phyloP scores from a whole-genome alignment of 805 yeast genomes.

The Yarrowia sp. region DNA sequence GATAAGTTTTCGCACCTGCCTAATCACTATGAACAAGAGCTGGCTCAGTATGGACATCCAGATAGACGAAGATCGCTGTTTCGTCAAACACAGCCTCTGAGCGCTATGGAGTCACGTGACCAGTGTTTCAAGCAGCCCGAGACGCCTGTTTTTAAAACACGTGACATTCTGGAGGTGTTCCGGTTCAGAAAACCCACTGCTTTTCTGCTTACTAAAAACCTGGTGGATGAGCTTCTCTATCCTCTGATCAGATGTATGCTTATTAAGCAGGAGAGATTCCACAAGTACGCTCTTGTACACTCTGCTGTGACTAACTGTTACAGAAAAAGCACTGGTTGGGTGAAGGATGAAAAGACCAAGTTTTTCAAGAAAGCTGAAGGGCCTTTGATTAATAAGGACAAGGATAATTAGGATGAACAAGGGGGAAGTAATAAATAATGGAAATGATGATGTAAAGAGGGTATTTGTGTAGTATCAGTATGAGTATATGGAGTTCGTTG shows the following conservation, averaged over 20 bases:
- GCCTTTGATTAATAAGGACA: not conserved
- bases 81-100: not conserved
- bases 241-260: not conserved
- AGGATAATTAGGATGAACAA: not conserved
- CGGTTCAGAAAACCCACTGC: not conserved
- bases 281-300: not conserved
- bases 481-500: too few relatives aligned
- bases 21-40: not conserved
- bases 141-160: not conserved
- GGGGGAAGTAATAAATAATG: not conserved
- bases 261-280: not conserved
- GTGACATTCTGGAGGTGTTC: not conserved
- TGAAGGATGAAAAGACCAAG: not conserved
- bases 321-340: not conserved
- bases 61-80: not conserved
- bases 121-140: not conserved
- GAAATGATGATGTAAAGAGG: too few relatives aligned
- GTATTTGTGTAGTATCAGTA: too few relatives aligned
- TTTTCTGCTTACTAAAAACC: not conserved
- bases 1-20: not conserved
- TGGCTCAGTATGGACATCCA: too few relatives aligned
- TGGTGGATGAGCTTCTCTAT: not conserved
- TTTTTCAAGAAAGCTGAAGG: not conserved
- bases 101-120: not conserved
- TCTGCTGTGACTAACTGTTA: constrained; percentile 3